Evolutionary conservation across 768 basidiomycete species (phyloP).

Genomic region (Rhizopogon sp.): DNA sequence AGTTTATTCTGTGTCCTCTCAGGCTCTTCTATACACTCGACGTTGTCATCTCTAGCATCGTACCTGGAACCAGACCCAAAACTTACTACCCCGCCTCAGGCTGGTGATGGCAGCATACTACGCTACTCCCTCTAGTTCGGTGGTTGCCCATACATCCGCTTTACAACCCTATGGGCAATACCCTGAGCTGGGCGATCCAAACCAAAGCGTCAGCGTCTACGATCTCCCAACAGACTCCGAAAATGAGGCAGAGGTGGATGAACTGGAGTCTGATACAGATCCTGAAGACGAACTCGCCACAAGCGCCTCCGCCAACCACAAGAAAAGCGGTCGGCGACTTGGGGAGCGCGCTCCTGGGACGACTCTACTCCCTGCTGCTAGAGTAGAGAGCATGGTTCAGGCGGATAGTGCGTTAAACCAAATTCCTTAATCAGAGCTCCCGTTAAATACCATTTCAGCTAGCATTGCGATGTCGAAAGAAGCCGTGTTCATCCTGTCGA

Average conservation of each 20-base stretch:
- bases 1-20: neutral
- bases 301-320: slow-evolving; percentile 19
- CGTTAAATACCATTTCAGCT: slow-evolving; percentile 10
- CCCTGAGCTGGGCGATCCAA: slow-evolving; percentile 19
- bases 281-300: slow-evolving; percentile 22
- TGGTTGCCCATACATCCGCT: slow-evolving; percentile 27
- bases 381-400: slow-evolving; percentile 74
- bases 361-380: slow-evolving; percentile 57
- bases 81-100: neutral
- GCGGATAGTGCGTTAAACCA: slow-evolving; percentile 55
- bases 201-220: slow-evolving; percentile 22
- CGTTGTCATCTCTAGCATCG: neutral
- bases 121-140: slow-evolving; percentile 13
- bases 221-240: slow-evolving; percentile 30
- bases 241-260: slow-evolving; percentile 28
- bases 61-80: neutral
- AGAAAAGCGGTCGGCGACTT: slow-evolving; percentile 22
- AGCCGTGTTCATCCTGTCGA: slow-evolving; percentile 65
- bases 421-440: neutral
- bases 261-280: slow-evolving; percentile 27
- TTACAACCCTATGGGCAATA: slow-evolving; percentile 25
- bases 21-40: neutral
- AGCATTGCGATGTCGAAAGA: slow-evolving; percentile 72
- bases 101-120: slow-evolving; percentile 27
- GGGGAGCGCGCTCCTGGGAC: slow-evolving; percentile 56